A percentile compares a stretch with the other conserved stretches of the same genome.
phyloP scores from a whole-genome alignment of 441 rosid genomes.

The Gossypium lobatum region DNA sequence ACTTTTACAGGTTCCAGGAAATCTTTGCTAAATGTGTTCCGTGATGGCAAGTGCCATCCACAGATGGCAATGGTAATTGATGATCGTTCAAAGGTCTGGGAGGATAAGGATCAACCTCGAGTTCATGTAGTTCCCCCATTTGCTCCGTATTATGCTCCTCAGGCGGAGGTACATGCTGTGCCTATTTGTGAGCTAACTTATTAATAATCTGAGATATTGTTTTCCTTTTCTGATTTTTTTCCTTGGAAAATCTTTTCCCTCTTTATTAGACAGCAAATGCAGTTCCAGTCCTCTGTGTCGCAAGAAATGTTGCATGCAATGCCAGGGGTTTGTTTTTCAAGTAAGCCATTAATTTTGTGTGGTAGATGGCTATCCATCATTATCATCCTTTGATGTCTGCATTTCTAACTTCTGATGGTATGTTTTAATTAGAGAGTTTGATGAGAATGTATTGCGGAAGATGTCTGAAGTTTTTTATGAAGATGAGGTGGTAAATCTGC shows the following conservation, averaged over 20 bases:
- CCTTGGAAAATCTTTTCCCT: not conserved
- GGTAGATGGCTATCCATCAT: not conserved
- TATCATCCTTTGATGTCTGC: not conserved
- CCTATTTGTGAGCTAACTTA: constrained; percentile 7
- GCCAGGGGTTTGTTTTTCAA: constrained; percentile 93
- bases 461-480: constrained; percentile 78
- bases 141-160: constrained; percentile 94
- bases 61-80: constrained; percentile 99
- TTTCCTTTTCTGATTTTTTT: constrained; percentile 13
- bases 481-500: constrained; percentile 72
- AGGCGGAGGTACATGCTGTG: constrained; percentile 63
- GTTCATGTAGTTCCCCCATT: constrained; percentile 95
- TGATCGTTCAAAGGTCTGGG: constrained; percentile 98
- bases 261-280: constrained; percentile 60
- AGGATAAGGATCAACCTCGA: constrained; percentile 97
- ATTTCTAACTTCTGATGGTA: constrained; percentile 12
- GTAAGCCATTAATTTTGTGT: constrained; percentile 40
- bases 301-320: constrained; percentile 99
- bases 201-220: not conserved
- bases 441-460: constrained; percentile 71
- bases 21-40: constrained; percentile 81
- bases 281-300: constrained; percentile 89
- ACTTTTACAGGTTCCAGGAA: constrained; percentile 63
- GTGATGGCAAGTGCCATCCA: constrained; percentile 84
- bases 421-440: constrained; percentile 69